Percentiles rank a stretch among this genome's conserved stretches.
Evolutionary conservation across 148 eudicot genomes (phyloP).

Genomic region (Tetragonia tetragonoides): DNA sequence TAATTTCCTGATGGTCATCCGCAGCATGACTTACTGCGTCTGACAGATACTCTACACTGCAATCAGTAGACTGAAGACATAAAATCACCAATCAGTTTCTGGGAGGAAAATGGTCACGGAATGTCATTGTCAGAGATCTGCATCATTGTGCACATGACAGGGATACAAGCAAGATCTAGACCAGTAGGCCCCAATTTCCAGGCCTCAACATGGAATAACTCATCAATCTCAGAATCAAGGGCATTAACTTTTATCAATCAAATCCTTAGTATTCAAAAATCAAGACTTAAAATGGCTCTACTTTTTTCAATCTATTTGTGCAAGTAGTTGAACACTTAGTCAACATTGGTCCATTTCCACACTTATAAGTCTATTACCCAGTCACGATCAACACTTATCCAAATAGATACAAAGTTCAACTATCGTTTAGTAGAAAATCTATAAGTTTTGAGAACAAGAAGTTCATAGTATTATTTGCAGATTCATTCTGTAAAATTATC

Average conservation of each 20-base stretch:
- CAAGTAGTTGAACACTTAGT: not conserved
- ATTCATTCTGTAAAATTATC: not conserved
- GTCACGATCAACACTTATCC: not conserved
- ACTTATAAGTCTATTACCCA: not conserved
- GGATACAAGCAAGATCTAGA: not conserved
- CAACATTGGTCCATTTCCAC: not conserved
- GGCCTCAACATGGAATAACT: not conserved
- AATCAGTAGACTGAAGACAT: not conserved
- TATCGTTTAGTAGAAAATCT: not conserved
- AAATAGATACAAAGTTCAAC: not conserved
- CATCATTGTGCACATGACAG: too few relatives aligned
- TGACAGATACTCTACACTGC: not conserved
- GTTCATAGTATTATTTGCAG: not conserved
- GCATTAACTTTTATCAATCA: too few relatives aligned
- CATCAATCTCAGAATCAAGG: too few relatives aligned
- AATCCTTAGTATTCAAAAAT: too few relatives aligned
- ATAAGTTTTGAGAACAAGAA: not conserved
- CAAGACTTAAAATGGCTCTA: too few relatives aligned
- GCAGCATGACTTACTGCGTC: not conserved
- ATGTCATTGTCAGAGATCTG: not conserved
- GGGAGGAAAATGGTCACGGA: not conserved
- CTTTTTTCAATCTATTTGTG: not conserved
- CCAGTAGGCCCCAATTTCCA: not conserved
- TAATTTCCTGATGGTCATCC: not conserved
- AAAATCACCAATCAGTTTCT: not conserved